Evolutionary conservation across 1,284 basidiomycete species (phyloP), one percentile per base, ranked within the genome.

Genomic region (Cystobasidium slooffiae): DNA sequence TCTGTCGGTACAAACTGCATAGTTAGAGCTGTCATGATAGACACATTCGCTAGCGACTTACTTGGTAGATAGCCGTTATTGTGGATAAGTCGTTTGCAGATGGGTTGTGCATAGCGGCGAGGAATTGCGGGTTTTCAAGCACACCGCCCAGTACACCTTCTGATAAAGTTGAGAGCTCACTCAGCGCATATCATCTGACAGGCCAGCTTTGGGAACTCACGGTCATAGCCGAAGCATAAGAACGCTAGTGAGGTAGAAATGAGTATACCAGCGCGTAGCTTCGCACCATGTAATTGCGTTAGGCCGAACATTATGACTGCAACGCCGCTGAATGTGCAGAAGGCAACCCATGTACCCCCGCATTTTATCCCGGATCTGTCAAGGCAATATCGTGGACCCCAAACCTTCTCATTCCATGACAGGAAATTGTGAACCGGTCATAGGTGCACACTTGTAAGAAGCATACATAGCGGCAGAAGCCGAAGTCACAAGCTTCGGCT

Each of bases 181-280:
- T 31, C 31, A 31, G 31, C 31, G 31, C 31, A 31, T 31, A 31
- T 31, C 31, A 31, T 31, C 31, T 31, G 31, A 31, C 31, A 31
- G 31, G 31, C 31, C 31, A 31, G 31, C 31, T 31, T 31, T 31
- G 31, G 31, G 31, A 22, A 56, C 66, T 46, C 31, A 68, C 66
- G 66, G 52, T 68, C 66, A 46, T 68, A 68, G 16, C 66, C 66
- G 31, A 68, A 68, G n/a, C 66, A 68, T 10, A 68, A 24, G 37
- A 68, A 68, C 2, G 66, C 66, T 41, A 68, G 41, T 9, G 51
- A 37, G 22, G 66, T 55, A n/a, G 66, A 53, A n/a, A 37, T 44
- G 51, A 68, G 31, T 7, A 68, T 68, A 46, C 52, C 52, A 41
- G 22, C 44, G 39, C 66, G 66, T 41, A 68, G 52, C n/a, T n/a